Evolutionary conservation across 2,329 filamentous ascomycete genomes (phyloP).

Genomic region (Ophiostoma quercus): DNA sequence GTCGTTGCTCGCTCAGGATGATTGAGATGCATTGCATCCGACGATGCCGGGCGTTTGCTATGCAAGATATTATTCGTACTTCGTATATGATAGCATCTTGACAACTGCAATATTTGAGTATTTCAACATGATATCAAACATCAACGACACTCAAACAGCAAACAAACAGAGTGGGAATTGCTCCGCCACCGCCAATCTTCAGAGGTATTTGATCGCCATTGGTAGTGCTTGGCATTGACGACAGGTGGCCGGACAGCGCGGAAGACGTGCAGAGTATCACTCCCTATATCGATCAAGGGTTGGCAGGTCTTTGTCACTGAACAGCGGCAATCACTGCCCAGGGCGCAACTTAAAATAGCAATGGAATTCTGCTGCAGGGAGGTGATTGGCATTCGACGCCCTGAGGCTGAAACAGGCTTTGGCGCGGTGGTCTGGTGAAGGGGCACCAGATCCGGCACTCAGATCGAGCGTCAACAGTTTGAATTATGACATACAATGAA

Average conservation of each 20-base stretch:
- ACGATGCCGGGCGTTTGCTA: not conserved
- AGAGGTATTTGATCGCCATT: constrained; percentile 19
- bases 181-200: constrained; percentile 20
- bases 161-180: constrained; percentile 10
- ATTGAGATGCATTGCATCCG: constrained; percentile 9
- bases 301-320: not conserved
- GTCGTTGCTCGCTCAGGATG: not conserved
- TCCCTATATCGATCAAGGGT: not conserved
- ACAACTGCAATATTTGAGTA: not conserved
- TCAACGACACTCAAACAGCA: constrained; percentile 3
- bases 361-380: not conserved
- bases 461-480: not conserved
- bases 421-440: constrained; percentile 13
- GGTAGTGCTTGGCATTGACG: constrained; percentile 17
- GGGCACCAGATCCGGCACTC: not conserved
- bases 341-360: not conserved
- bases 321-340: not conserved
- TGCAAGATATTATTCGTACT: not conserved
- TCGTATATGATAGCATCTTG: not conserved
- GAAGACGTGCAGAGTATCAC: not conserved
- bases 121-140: not conserved
- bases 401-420: constrained; percentile 21
- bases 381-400: constrained; percentile 20
- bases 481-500: not conserved
- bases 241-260: constrained; percentile 16